These are phyloP conservation scores for Gliomastix tumulicola DNA, from an alignment of 2,329 filamentous ascomycete genomes.

Conservation along the genomic window DNA sequence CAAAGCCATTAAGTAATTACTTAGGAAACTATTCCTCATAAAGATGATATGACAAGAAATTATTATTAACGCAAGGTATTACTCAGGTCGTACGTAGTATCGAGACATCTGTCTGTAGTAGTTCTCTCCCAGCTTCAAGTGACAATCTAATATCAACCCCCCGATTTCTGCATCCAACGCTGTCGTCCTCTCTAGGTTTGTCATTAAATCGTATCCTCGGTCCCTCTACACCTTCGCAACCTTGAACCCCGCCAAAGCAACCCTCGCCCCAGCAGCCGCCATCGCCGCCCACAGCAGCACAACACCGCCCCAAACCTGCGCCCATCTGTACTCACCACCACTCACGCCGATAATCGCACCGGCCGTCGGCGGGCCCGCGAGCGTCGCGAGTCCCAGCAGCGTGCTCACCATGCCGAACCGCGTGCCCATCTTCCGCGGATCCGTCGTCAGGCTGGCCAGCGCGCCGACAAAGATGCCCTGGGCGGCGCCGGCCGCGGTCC, in stretches of 20 bases:
- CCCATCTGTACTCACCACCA: slow-evolving; percentile 30
- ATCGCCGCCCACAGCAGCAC: slow-evolving; percentile 26
- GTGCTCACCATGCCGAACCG: slow-evolving; percentile 39
- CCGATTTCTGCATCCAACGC: no score
- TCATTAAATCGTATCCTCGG: no score
- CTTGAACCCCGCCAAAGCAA: slow-evolving; percentile 27
- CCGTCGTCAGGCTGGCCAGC: slow-evolving; percentile 31
- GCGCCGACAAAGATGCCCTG: slow-evolving; percentile 33
- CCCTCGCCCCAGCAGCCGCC: no score
- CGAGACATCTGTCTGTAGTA: no score
- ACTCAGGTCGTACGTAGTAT: no score
- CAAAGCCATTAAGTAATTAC: no score
- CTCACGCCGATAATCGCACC: slow-evolving; percentile 35
- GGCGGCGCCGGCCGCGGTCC: slow-evolving; percentile 32
- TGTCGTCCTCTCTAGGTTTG: no score
- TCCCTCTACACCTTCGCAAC: slow-evolving; percentile 24
- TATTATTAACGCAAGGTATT: no score
- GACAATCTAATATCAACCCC: no score
- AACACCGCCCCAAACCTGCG: slow-evolving; percentile 38
- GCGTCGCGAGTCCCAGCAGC: slow-evolving; percentile 29
- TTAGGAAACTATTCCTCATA: no score
- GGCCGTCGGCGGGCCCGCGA: slow-evolving; percentile 35
- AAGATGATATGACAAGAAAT: no score
- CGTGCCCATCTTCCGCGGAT: slow-evolving; percentile 35
- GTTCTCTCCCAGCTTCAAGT: no score